Evolutionary conservation across 805 yeast species (phyloP), one percentile per base, ranked within the genome.

Genomic region (Scheffersomyces coipomensis): DNA sequence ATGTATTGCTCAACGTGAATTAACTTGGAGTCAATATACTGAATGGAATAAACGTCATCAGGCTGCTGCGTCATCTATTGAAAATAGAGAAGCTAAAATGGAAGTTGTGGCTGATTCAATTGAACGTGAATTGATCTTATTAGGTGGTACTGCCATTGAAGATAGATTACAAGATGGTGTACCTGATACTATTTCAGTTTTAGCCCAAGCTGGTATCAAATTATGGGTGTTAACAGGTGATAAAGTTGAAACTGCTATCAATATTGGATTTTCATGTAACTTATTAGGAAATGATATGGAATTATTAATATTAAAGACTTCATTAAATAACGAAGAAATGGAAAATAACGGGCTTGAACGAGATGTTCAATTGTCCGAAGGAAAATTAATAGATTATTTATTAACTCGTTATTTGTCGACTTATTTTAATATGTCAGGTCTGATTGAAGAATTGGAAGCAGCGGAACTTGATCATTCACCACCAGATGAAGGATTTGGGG

Each of bases 151-250:
- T 29, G 93, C 93, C 23, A 86, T 86, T 59, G 95, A 86, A 59
- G 95, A 86, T 67, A 72, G 89, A 56, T 65, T 86, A 44, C 95
- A 86, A 61, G 88, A 83, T 51, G 93, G 93, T 65, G 95, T 86
- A 39, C 91, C 93, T 2, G 93, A 85, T 50, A 76, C 91, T 12
- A 86, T 86, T 53, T 77, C 81, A 6, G 56, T 80, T 5, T 66
- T 86, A 40, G 85, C 78, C 12, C 70, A 79, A 46, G 93, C 93
- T 6, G 93, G 95, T 57, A 83, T 86, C 40, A 86, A 86, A 58
- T 65, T 86, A 38, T 86, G 95, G 95, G 93, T 86, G 34, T 68
- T 86, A 35, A 86, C 95, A 2, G 95, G 95, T 64, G 95, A 86
- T 60, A 85, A 84, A 60, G 87, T 86, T n/a, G 95, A 86, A 61